These are phyloP conservation scores for Aspergillus quadrilineatus DNA, from an alignment of 2,329 filamentous ascomycete species.

Conservation along the genomic window DNA sequence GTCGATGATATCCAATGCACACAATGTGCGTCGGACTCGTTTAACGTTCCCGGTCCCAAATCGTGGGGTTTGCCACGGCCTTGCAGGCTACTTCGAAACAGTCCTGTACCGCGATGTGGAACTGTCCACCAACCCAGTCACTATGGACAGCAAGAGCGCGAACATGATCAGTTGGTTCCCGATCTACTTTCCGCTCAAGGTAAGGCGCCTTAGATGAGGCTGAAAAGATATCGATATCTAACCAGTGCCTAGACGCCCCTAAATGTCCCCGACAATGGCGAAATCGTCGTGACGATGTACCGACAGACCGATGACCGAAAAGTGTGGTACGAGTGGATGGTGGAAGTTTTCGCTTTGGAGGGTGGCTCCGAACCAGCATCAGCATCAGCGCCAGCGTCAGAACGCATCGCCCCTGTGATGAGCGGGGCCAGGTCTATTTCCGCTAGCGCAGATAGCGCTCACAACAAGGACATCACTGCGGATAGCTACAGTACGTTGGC, in stretches of 20 bases:
- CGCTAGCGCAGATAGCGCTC: slow-evolving; percentile 24
- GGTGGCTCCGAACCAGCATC: slow-evolving; percentile 14
- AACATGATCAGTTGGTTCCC: slow-evolving; percentile 99
- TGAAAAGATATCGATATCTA: background rate
- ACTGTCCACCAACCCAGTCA: slow-evolving; percentile 87
- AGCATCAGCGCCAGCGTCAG: slow-evolving; percentile 3
- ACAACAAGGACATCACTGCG: slow-evolving; percentile 19
- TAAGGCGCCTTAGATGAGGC: slow-evolving; percentile 42
- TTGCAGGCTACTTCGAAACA: slow-evolving; percentile 94
- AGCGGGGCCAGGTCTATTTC: slow-evolving; percentile 31
- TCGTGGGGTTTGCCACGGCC: slow-evolving; percentile 81
- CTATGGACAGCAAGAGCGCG: slow-evolving; percentile 87
- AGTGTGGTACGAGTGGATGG: slow-evolving; percentile 98
- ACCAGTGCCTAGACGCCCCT: slow-evolving; percentile 67
- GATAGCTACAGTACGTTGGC: slow-evolving; percentile 9
- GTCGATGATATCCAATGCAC: slow-evolving; percentile 72
- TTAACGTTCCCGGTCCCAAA: slow-evolving; percentile 75
- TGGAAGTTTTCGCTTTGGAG: slow-evolving; percentile 69
- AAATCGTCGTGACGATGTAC: slow-evolving; percentile 92
- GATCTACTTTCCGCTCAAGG: slow-evolving; percentile 95
- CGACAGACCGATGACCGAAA: slow-evolving; percentile 90
- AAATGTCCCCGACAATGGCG: slow-evolving; percentile 77
- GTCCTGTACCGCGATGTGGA: slow-evolving; percentile 86
- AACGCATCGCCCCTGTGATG: slow-evolving; percentile 28
- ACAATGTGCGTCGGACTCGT: slow-evolving; percentile 80